A percentile compares a stretch with the other conserved stretches of the same genome.
Conservation (phyloP, 176 grass and related monocot species). For the Zea luxurians region DNA sequence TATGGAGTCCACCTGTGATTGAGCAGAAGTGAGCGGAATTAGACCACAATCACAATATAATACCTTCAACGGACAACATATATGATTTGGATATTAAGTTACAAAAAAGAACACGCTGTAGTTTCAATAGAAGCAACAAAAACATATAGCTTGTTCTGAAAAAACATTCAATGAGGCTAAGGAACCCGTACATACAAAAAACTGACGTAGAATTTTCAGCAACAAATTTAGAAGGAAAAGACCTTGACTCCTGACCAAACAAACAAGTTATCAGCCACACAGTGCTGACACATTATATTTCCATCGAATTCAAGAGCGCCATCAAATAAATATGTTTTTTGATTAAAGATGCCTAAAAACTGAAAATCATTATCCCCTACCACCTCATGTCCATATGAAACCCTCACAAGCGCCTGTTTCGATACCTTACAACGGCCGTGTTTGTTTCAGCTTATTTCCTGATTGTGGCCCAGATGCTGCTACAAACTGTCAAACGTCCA, state of each 20-base stretch:
- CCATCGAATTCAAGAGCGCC: background rate
- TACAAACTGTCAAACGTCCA: too few species aligned
- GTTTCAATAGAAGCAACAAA: slow-evolving; percentile 1
- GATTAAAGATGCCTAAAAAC: background rate
- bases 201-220: too few species aligned
- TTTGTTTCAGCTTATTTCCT: too few species aligned
- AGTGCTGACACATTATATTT: background rate
- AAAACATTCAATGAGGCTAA: background rate
- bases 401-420: background rate
- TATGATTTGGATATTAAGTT: slow-evolving; percentile 1
- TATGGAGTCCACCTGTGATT: slow-evolving; percentile 88
- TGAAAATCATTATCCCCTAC: background rate
- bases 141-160: background rate
- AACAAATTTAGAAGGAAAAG: background rate
- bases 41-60: slow-evolving; percentile 7
- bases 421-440: too few species aligned
- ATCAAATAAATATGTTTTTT: background rate
- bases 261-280: background rate
- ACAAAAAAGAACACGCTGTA: background rate
- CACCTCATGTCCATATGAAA: background rate
- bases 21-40: slow-evolving; percentile 5
- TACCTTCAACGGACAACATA: background rate
- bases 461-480: too few species aligned
- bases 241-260: background rate
- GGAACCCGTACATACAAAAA: background rate